These are phyloP conservation scores for Trichoderma orchidacearum DNA, from an alignment of 495 filamentous ascomycete species.

Conservation along the genomic window DNA sequence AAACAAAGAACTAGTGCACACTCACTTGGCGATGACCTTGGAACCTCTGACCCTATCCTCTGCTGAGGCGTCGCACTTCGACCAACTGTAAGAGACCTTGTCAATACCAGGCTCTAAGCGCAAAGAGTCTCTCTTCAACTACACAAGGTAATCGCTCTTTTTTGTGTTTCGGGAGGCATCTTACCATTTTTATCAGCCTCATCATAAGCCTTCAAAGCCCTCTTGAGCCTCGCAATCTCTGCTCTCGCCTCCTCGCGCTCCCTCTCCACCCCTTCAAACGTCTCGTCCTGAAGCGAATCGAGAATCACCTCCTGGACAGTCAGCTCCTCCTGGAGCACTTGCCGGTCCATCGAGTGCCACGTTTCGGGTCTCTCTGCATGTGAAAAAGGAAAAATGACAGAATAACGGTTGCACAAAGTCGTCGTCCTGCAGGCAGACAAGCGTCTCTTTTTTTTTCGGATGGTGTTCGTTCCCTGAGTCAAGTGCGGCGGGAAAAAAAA, in stretches of 20 bases:
- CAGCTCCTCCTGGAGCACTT: constrained; percentile 21
- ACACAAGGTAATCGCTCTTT: too few relatives aligned
- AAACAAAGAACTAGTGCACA: background rate
- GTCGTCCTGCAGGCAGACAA: too few relatives aligned
- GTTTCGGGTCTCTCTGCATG: background rate
- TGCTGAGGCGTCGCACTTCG: background rate
- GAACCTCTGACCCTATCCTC: background rate
- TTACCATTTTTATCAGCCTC: background rate
- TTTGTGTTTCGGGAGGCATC: background rate
- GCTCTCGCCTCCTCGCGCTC: background rate
- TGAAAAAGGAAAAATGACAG: background rate
- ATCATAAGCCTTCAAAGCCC: background rate
- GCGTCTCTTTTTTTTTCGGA: too few relatives aligned
- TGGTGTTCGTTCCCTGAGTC: too few relatives aligned
- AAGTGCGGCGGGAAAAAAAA: too few relatives aligned
- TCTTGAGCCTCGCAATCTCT: constrained; percentile 1
- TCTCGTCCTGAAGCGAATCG: constrained; percentile 20
- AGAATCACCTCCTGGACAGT: constrained; percentile 25
- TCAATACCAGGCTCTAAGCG: background rate
- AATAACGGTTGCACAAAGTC: too few relatives aligned
- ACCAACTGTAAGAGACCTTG: background rate
- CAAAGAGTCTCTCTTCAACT: too few relatives aligned
- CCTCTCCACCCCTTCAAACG: constrained; percentile 5
- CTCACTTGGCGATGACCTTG: background rate
- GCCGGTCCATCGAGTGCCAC: constrained; percentile 1